Evolutionary conservation across 2,329 filamentous ascomycete species (phyloP).

Genomic region (Ophiostoma angusticollis): DNA sequence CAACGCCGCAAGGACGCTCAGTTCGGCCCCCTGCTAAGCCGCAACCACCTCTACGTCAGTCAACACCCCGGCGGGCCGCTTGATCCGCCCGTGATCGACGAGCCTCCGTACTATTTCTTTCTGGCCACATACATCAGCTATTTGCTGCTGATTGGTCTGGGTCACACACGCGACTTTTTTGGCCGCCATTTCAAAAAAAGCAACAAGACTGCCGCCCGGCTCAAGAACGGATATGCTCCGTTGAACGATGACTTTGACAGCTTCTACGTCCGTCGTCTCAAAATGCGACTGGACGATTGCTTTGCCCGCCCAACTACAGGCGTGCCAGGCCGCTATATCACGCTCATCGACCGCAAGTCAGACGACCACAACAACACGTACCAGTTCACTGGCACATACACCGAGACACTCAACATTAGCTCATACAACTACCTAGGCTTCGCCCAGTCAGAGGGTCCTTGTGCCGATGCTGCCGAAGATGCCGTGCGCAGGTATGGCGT

Average conservation of each 20-base stretch:
- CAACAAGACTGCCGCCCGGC: constrained; percentile 73
- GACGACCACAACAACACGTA: constrained; percentile 88
- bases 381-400: constrained; percentile 76
- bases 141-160: constrained; percentile 86
- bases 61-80: constrained; percentile 72
- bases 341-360: constrained; percentile 78
- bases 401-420: constrained; percentile 95
- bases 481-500: constrained; percentile 76
- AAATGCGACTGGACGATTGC: constrained; percentile 91
- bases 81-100: constrained; percentile 76
- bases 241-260: constrained; percentile 98
- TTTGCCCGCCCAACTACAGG: constrained; percentile 87
- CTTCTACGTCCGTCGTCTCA: constrained; percentile 87
- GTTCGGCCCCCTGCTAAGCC: constrained; percentile 73
- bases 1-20: constrained; percentile 73
- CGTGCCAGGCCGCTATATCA: constrained; percentile 89
- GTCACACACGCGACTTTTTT: constrained; percentile 93
- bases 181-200: constrained; percentile 86
- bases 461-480: constrained; percentile 84
- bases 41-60: constrained; percentile 78
- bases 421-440: constrained; percentile 99
- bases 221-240: constrained; percentile 80
- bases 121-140: constrained; percentile 98
- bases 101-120: constrained; percentile 92
- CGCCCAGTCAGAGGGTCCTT: constrained; percentile 92